Evolutionary conservation across 176 grass and related monocot genomes (phyloP).

Genomic region (Phoenix dactylifera): DNA sequence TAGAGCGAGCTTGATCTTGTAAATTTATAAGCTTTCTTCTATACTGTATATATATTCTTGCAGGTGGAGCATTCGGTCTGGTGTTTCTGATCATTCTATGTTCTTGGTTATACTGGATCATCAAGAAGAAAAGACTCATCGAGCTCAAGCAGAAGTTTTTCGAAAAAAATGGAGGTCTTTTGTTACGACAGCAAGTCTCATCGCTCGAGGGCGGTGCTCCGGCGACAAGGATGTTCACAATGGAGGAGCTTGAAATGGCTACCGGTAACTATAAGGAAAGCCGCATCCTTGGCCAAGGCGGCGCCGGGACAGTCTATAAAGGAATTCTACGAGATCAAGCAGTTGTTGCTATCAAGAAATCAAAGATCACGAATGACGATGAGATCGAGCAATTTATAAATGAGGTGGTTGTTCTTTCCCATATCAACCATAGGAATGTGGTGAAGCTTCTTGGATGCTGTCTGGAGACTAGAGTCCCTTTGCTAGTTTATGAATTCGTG

Average conservation of each 20-base stretch:
- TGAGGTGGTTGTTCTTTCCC: neutral
- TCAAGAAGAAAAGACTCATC: neutral
- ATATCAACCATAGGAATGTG: neutral
- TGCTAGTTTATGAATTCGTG: no score
- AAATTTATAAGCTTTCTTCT: no score
- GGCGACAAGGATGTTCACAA: neutral
- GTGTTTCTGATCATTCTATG: neutral
- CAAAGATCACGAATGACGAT: neutral
- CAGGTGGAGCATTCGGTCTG: neutral
- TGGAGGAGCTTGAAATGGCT: neutral
- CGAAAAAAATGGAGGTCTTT: neutral
- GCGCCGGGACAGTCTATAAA: neutral
- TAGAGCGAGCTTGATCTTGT: no score
- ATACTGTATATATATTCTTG: neutral
- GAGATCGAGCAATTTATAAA: neutral
- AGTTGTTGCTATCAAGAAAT: neutral
- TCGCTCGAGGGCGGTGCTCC: neutral
- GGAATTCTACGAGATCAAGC: neutral
- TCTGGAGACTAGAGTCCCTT: no score
- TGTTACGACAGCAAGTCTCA: neutral
- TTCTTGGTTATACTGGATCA: neutral
- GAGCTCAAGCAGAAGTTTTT: no score
- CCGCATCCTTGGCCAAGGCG: neutral
- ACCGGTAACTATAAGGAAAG: neutral
- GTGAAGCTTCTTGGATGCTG: neutral